Base-by-base conservation (phyloP, 2,329 filamentous ascomycete genomes). In the Aspergillus fumigatiaffinis region DNA sequence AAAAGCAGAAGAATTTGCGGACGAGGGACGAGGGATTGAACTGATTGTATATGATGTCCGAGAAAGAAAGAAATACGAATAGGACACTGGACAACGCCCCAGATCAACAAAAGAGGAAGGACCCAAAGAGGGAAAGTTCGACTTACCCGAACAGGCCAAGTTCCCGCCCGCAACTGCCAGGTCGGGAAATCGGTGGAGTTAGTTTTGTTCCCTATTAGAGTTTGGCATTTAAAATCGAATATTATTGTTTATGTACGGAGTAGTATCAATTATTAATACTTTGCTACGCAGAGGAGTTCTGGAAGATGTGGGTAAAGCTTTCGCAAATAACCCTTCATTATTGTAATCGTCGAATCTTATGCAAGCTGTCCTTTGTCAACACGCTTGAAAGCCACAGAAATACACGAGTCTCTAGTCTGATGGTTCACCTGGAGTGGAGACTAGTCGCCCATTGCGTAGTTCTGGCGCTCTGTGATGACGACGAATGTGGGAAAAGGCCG, bases 81-180 rank as follows among this genome's bases (percentile, higher is more conserved):
- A 17, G 32, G 38, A 21, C 35, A 21, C 25, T 26, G 25, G 25
- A 44, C n/a, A 47, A 50, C 57, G 29, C 58, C 51, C 56, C 59
- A 59, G 54, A 65, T 60, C 54, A 51, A 60, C 60, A 61, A 65
- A 68, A 63, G 49, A 65, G 65, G 58, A 57, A 60, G 65, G 66
- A 62, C 53, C 64, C 66, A 58, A 64, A 66, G 67, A 57, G 68
- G 63, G 64, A 69, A 56, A 51, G 54, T 44, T 52, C 54, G 26
- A 60, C 63, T 60, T 62, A 59, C 63, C 56, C 50, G 35, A 64
- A 59, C 52, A 61, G 50, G 67, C 60, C 54, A 54, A 49, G 57
- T 58, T 56, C 65, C 65, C 68, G 68, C 66, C 62, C 53, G 56
- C 51, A 59, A 21, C 60, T 60, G 60, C 61, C 47, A 12, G 41